Base-by-base conservation (phyloP, 2,329 filamentous ascomycete genomes). In the Pseudocercospora fijiensis region DNA sequence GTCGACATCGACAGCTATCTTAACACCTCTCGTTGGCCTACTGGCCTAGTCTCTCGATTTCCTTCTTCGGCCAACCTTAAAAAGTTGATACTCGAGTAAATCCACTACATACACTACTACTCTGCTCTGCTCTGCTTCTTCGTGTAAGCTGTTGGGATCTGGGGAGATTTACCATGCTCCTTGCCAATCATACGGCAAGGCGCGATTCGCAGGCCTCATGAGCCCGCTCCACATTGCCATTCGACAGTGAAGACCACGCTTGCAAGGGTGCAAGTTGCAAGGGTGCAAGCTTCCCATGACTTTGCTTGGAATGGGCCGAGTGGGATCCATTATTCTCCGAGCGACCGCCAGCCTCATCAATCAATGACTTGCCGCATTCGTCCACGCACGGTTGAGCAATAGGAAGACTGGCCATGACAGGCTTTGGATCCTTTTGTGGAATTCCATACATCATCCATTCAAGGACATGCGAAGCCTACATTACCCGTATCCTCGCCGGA, bases 61-160 rank as follows among this genome's bases (percentile, higher is more conserved):
- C 57, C 51, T 60, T 63, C 57, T 60, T 60, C 57, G 57, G 49
- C 57, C 57, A 63, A 63, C 61, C 43, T 33, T 60, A 63, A 60
- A 37, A 41, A 16, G 11, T 18, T 30, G 41, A 24, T 49, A 8
- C 22, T 28, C 49, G 22, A n/a, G n/a, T n/a, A n/a, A n/a, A n/a
- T n/a, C n/a, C n/a, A n/a, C n/a, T n/a, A n/a, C n/a, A n/a, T n/a
- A n/a, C n/a, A 53, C 58, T 60, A 20, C 58, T 37, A 1, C 55
- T 20, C 18, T 41, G 18, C 58, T 47, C 45, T 28, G 24, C 45
- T 47, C 58, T 55, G 57, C 30, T 41, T 26, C 45, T 41, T 27
- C 33, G 58, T 30, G 26, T 53, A 26, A 53, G 49, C 49, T 57
- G 55, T 57, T 43, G 30, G 55, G 55, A 43, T 57, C 55, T 43